Evolutionary conservation across 1,284 basidiomycete genomes (phyloP), one percentile per base, ranked within the genome.

Genomic region (Trametes sp.): DNA sequence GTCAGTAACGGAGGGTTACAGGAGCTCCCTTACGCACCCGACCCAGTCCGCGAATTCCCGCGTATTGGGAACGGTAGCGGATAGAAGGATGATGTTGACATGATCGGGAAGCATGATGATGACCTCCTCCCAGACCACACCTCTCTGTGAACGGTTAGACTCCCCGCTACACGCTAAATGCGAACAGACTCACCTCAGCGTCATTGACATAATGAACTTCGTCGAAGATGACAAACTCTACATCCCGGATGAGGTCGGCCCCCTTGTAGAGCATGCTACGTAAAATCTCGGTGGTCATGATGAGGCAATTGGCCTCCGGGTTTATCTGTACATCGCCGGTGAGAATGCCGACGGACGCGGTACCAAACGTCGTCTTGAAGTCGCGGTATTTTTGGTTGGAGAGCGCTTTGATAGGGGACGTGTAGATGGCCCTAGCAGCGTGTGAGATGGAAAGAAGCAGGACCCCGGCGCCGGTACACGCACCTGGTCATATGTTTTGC

Each of bases 201-300:
- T 99, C 98, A 75, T 99, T 99, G 61, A 99, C 96, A 76, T 99
- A 99, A 79, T 99, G 98, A 14, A 99, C 98, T 76, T 99, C 98
- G 75, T 99, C 98, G 73, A 99, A 99, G 67, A 99, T 98, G 28
- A 99, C 98, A 75, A 98, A 99, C 75, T 99, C 98, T 49, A 99
- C 96, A 76, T 99, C 98, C 49, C 98, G 88, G 70, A 99, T 99
- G 33, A 99, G 82, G 78, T 99, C 98, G 16, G 98, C 98, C 4
- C 98, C 98, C 76, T 98, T 98, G 82, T 98, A 98, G 33, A 98
- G 84, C 98, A 99, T 99, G 75, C 95, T 98, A 69, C 98, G 86
- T 70, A 99, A 76, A 75, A 99, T 99, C 78, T 99, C 98, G n/a
- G 98, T 99, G 10, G 95, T 96, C 95, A 97, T 96, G 67, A 99